Percentiles rank a stretch among this genome's conserved stretches.
phyloP scores from a whole-genome alignment of 768 basidiomycete genomes.

The Astraeus odoratus region DNA sequence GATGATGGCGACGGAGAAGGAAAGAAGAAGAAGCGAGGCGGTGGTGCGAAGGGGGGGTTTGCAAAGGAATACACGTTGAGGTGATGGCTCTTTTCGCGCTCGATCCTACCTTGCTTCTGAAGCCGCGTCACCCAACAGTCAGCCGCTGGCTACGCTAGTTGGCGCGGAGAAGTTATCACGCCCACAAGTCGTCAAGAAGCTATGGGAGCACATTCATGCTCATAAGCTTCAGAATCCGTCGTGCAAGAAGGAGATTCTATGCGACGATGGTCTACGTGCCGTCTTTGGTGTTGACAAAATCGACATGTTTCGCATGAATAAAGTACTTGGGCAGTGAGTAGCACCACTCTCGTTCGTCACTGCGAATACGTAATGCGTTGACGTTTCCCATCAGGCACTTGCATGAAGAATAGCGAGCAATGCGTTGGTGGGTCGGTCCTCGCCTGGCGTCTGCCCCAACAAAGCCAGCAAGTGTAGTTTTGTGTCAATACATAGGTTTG shows the following conservation, averaged over 20 bases:
- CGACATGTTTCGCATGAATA: slow-evolving; percentile 96
- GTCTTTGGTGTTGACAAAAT: slow-evolving; percentile 79
- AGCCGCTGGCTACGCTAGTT: slow-evolving; percentile 66
- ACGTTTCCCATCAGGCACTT: slow-evolving; percentile 20
- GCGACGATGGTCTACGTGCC: slow-evolving; percentile 63
- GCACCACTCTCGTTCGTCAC: slow-evolving; percentile 5
- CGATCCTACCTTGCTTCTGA: slow-evolving; percentile 6
- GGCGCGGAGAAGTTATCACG: slow-evolving; percentile 65
- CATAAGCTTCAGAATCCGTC: slow-evolving; percentile 78
- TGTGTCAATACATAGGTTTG: neutral
- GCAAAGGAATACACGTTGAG: slow-evolving; percentile 71
- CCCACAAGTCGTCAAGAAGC: slow-evolving; percentile 83
- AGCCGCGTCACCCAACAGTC: slow-evolving; percentile 37
- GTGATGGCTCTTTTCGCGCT: slow-evolving; percentile 28
- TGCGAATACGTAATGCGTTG: neutral
- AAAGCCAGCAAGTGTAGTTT: too few relatives aligned
- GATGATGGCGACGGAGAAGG: slow-evolving; percentile 43
- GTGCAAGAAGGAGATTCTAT: slow-evolving; percentile 80
- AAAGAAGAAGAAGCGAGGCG: slow-evolving; percentile 44
- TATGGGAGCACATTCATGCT: slow-evolving; percentile 86
- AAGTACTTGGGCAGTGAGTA: slow-evolving; percentile 73
- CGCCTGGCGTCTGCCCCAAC: too few relatives aligned
- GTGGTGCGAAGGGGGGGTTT: slow-evolving; percentile 64
- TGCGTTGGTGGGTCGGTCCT: too few relatives aligned
- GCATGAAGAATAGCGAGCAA: slow-evolving; percentile 19